Base-by-base conservation (phyloP, 2,329 filamentous ascomycete genomes). In the Rutstroemia sp. region DNA sequence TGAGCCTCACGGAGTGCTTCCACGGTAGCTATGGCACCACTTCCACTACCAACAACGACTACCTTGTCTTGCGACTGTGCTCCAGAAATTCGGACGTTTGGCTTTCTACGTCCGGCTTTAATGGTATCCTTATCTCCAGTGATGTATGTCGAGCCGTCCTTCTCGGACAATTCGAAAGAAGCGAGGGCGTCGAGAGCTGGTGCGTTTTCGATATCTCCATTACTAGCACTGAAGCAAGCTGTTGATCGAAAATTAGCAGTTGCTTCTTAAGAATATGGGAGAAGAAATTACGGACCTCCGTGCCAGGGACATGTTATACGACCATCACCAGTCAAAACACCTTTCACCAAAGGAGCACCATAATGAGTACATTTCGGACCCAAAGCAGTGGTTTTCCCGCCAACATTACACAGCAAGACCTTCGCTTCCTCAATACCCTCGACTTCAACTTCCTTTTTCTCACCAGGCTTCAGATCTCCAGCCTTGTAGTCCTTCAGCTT, bases 251-350 rank as follows among this genome's bases (percentile, higher is more conserved):
- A 5, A 25, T 52, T 45, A 56, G 54, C 40, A 16, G 19, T 39
- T 27, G 4, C n/a, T 12, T 21, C 2, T 39, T 5, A 10, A 4
- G 8, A 27, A 25, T 2, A 14, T 19, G 12, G 2, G 16, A 30
- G 14, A 53, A 44, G 5, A 53, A 44, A 4, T 14, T 23, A 45
- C 78, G 62, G 70, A 94, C 89, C 90, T 75, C 92, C 92, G 70
- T 97, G 92, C 94, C 94, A 97, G 3, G 92, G 91, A 71, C 94
- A 99, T 6, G 89, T 96, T 60, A 99, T 73, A 51, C 90, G 81
- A 5, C 94, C 94, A 63, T 88, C 85, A 2, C 83, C 82, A 7
- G 89, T 89, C 61, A 99, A 73, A 7, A 97, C 85, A 54, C 94
- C 94, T 64, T 92, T 90, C 53, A 84, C 83, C 62, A 99, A 74